Evolutionary conservation across 345 rosid genomes (phyloP), one percentile per base, ranked within the genome.

Genomic region (Populus alba): DNA sequence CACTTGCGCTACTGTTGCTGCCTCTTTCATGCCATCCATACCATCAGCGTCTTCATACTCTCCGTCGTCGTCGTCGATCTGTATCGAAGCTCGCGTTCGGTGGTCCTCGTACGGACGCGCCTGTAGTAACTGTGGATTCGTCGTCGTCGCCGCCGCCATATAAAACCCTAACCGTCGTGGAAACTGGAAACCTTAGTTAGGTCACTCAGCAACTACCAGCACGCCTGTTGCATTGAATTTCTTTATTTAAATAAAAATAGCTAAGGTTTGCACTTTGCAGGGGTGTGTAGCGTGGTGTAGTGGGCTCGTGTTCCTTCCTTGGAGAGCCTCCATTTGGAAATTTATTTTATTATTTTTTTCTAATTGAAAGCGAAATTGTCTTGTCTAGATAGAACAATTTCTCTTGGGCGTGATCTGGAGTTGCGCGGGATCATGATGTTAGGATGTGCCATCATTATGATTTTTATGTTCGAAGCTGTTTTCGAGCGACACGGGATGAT

Each of bases 121-220:
- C 80, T 77, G 93, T 66, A 86, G 87, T 68, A 87, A 87, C 85
- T 82, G 90, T 66, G 90, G 87, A 82, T 90, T 87, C 62, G 87
- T 31, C 33, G 33, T 1, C 31, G 33, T 31, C 33, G 33, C 84
- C 35, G 91, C 87, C 67, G 88, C 89, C 91, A 88, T 88, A 13
- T 16, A 71, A 29, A 68, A 75, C 67, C 72, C 66, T 70, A 61
- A 67, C 39, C 67, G 57, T 31, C 31, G 68, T 67, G 13, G 68
- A 80, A 16, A 82, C 47, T 31, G 66, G 49, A 70, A 68, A 75
- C 75, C 70, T 53, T 39, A 69, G 43, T 70, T 31, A n/a, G 38
- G 25, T 55, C 17, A 51, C n/a, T 51, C 59, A 51, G n/a, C 59
- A 51, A 18, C 59, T 51, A 17, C 59, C 59, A 51, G n/a, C 59